Evolutionary conservation across 345 rosid genomes (phyloP).

Genomic region (Limnanthes douglasii): DNA sequence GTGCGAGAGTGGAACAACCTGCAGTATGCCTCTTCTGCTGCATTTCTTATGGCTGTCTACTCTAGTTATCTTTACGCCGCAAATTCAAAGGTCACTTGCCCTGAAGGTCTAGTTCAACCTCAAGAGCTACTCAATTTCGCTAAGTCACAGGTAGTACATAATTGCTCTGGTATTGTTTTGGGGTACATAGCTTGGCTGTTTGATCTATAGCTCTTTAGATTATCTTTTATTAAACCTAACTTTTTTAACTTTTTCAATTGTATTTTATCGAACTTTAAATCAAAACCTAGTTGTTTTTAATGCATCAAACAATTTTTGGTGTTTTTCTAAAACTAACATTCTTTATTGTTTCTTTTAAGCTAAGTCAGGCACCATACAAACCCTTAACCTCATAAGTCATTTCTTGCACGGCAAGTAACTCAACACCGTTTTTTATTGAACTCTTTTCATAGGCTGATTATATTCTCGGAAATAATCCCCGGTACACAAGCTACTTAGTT

Average conservation of each 20-base stretch:
- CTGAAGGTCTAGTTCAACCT: constrained; percentile 37
- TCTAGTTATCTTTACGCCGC: constrained; percentile 49
- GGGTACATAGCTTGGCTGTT: too few relatives aligned
- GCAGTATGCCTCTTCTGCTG: constrained; percentile 67
- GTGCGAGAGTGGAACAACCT: constrained; percentile 78
- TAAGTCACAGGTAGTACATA: constrained; percentile 39
- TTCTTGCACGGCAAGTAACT: constrained; percentile 2
- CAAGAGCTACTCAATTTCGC: constrained; percentile 46
- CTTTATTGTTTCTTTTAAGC: too few relatives aligned
- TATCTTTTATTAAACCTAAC: too few relatives aligned
- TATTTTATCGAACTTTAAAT: too few relatives aligned
- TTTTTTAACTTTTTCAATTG: too few relatives aligned
- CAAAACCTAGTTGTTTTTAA: too few relatives aligned
- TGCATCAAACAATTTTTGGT: too few relatives aligned
- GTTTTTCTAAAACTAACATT: too few relatives aligned
- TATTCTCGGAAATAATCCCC: constrained; percentile 62
- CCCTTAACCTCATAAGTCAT: too few relatives aligned
- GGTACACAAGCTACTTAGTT: constrained; percentile 54
- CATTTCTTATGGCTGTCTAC: constrained; percentile 51
- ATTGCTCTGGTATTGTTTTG: too few relatives aligned
- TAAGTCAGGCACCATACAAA: too few relatives aligned
- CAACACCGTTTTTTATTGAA: constrained; percentile 1
- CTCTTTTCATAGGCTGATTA: constrained; percentile 41
- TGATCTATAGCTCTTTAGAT: too few relatives aligned
- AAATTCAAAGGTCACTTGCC: constrained; percentile 50